Evolutionary conservation across 192 early-diverging fungal species (phyloP).

Genomic region (Entomortierella parvispora): DNA sequence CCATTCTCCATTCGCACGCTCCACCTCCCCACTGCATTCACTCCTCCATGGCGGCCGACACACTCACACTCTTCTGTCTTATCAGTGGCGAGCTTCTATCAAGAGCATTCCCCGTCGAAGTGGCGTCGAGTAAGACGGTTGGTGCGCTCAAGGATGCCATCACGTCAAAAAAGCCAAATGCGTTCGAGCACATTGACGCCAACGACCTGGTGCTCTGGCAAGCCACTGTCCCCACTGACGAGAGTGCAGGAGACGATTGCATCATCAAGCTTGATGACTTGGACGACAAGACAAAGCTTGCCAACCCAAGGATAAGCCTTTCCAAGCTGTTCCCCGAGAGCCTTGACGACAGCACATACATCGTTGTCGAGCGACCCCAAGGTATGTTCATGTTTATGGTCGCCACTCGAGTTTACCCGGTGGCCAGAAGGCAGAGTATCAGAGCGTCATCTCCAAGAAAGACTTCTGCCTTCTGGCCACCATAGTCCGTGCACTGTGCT

Average conservation of each 20-base stretch:
- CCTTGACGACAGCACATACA: neutral
- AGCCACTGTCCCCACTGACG: conserved; percentile 1
- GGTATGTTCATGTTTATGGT: neutral
- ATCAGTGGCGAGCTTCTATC: too few relatives aligned
- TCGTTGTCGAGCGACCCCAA: conserved; percentile 5
- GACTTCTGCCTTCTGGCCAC: too few relatives aligned
- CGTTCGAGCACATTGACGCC: neutral
- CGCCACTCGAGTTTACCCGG: too few relatives aligned
- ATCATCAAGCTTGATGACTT: neutral
- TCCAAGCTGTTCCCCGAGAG: neutral
- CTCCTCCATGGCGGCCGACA: too few relatives aligned
- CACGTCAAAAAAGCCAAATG: conserved; percentile 2
- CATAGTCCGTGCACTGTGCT: too few relatives aligned
- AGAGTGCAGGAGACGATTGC: neutral
- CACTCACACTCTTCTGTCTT: too few relatives aligned
- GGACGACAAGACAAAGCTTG: neutral
- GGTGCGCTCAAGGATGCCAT: conserved; percentile 16
- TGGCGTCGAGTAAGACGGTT: neutral
- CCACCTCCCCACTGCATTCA: too few relatives aligned
- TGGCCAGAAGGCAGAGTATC: too few relatives aligned
- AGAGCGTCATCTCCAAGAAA: too few relatives aligned
- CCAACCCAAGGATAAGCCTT: neutral
- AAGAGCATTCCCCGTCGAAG: too few relatives aligned
- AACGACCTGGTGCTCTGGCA: neutral
- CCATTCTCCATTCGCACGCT: too few relatives aligned